These are phyloP conservation scores for Begonia loranthoides DNA, from an alignment of 306 rosid species.

Conservation along the genomic window DNA sequence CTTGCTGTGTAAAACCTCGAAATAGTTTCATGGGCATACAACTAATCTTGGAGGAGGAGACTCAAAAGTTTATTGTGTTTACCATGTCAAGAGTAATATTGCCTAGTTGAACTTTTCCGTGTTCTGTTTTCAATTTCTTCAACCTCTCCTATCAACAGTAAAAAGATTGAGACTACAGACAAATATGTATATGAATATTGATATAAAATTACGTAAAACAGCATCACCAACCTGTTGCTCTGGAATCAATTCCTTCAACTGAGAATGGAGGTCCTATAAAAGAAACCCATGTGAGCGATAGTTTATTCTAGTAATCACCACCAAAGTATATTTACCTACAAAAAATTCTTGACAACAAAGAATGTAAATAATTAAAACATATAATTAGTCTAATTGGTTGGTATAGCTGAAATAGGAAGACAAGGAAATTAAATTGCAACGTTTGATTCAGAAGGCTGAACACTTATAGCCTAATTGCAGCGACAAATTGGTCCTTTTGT, in stretches of 20 bases:
- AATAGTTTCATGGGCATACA: slow-evolving; percentile 1
- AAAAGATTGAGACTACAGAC: background rate
- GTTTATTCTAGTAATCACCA: background rate
- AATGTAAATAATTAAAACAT: too few species aligned
- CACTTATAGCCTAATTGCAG: too few species aligned
- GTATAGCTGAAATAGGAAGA: too few species aligned
- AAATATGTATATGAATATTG: slow-evolving; percentile 2
- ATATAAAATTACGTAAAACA: background rate
- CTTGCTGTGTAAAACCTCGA: background rate
- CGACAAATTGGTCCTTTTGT: too few species aligned
- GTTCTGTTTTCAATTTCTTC: slow-evolving; percentile 68
- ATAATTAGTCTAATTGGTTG: too few species aligned
- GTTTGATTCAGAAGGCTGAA: too few species aligned
- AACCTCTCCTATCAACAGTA: slow-evolving; percentile 7
- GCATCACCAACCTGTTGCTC: slow-evolving; percentile 64
- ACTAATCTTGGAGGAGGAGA: slow-evolving; percentile 3
- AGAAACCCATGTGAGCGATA: slow-evolving; percentile 8
- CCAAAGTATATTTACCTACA: too few species aligned
- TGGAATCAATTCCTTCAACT: slow-evolving; percentile 76
- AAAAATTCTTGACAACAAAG: too few species aligned
- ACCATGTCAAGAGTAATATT: slow-evolving; percentile 89
- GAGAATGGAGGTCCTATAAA: slow-evolving; percentile 78
- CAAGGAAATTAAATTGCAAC: too few species aligned
- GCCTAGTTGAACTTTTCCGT: slow-evolving; percentile 81
- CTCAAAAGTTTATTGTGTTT: slow-evolving; percentile 11